Conservation (phyloP, 768 basidiomycete genomes). For the Lepiota brunneoincarnata region DNA sequence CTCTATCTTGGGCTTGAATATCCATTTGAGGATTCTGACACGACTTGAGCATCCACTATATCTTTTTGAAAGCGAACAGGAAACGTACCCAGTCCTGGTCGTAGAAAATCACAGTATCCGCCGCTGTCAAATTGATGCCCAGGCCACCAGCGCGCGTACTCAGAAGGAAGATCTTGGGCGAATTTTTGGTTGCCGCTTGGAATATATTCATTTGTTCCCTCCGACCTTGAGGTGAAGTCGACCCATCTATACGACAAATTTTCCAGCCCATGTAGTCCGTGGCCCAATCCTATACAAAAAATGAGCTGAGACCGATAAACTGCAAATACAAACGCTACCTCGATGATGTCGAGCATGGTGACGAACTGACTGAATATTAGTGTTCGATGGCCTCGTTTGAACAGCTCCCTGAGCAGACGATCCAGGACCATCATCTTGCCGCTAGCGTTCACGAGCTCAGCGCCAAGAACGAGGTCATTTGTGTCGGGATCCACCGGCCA, state of each 20-base stretch:
- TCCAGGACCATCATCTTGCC: constrained; percentile 99
- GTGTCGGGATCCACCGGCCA: constrained; percentile 72
- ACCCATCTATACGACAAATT: constrained; percentile 91
- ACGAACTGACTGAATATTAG: constrained; percentile 93
- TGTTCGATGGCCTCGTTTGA: constrained; percentile 79
- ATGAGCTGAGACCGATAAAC: background rate
- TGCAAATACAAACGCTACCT: constrained; percentile 44
- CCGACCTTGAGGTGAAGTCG: constrained; percentile 76
- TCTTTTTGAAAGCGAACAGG: background rate
- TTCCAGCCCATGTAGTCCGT: constrained; percentile 76
- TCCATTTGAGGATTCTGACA: constrained; percentile 93
- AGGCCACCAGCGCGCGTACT: constrained; percentile 80
- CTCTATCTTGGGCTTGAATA: constrained; percentile 91
- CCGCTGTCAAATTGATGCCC: constrained; percentile 77
- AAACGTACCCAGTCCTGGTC: constrained; percentile 83
- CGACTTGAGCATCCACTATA: background rate
- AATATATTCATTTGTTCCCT: constrained; percentile 82
- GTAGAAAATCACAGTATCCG: constrained; percentile 92
- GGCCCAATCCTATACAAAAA: constrained; percentile 80
- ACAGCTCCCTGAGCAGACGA: constrained; percentile 79
- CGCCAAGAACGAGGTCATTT: constrained; percentile 61
- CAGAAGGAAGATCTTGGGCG: constrained; percentile 74
- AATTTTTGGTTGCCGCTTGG: constrained; percentile 61
- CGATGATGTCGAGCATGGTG: constrained; percentile 93
- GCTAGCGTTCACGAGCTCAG: constrained; percentile 79